Evolutionary conservation across 2,329 filamentous ascomycete species (phyloP), one percentile per base, ranked within the genome.

Genomic region (Paracoccidioides lutzii): DNA sequence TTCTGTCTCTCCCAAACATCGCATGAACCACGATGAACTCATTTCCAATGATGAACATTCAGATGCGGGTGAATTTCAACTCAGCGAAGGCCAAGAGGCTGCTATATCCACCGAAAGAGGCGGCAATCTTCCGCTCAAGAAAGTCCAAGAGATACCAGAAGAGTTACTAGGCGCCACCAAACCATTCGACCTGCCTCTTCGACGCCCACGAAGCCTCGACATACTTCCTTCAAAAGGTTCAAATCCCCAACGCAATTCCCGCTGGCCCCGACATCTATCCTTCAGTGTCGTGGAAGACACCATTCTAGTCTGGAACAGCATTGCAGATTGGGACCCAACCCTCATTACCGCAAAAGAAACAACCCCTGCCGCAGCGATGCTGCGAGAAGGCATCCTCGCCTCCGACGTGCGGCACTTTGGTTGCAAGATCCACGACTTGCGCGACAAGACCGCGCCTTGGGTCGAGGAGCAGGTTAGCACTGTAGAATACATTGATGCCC

Each of bases 401-500:
- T 67, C 67, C 3, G 69, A 74, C 51, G 66, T 66, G 22, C 66
- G 65, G 15, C 65, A 66, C 10, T 69, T 71, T 58, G 64, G 64
- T 41, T 64, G 64, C 22, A 65, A 66, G 8, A 71, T 76, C 43
- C 61, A 69, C 5, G 64, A 68, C 14, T 58, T 76, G 32, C 67
- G 67, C 46, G 62, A 67, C 45, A 61, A 60, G 33, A 71, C 71
- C 5, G 67, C 71, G 37, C 69, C 69, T 4, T 76, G 73, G 71
- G 73, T 74, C 9, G 69, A 73, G 58, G 63, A 64, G 28, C 70
- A 74, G 54, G 71, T 76, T 30, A 61, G 63, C 30, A 65, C 69
- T 2, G 72, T 76, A 12, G 72, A 76, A 37, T 61, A 81, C 82
- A 75, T 94, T 6, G 82, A 90, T 57, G 73, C 78, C 10, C 74